Conservation (phyloP, 148 eudicot species). For the Rheum nobile region DNA sequence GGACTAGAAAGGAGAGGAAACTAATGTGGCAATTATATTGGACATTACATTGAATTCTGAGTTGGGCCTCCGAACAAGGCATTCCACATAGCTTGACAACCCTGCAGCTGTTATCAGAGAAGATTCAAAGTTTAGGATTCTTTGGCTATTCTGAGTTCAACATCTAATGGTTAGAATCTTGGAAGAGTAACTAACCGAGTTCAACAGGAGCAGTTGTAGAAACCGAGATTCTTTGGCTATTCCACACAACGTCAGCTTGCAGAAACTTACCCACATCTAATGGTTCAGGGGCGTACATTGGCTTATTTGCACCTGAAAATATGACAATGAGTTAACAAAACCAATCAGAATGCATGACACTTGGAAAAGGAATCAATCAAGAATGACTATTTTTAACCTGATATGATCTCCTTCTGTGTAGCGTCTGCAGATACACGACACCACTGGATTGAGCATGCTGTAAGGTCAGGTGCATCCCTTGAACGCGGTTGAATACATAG, state of each 20-base stretch:
- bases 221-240: slow-evolving; percentile 48
- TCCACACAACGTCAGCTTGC: slow-evolving; percentile 59
- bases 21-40: too few relatives aligned
- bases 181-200: slow-evolving; percentile 27
- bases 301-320: slow-evolving; percentile 64
- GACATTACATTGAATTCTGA: slow-evolving; percentile 49
- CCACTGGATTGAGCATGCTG: slow-evolving; percentile 81
- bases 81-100: slow-evolving; percentile 52
- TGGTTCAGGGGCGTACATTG: slow-evolving; percentile 82
- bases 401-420: slow-evolving; percentile 59
- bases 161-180: background rate
- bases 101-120: slow-evolving; percentile 49
- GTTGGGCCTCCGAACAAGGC: slow-evolving; percentile 51
- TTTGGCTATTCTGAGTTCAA: too few relatives aligned
- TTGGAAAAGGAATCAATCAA: background rate
- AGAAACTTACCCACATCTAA: slow-evolving; percentile 68
- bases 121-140: background rate
- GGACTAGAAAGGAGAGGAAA: background rate
- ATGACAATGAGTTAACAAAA: background rate
- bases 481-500: slow-evolving; percentile 53
- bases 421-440: slow-evolving; percentile 66
- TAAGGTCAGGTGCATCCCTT: slow-evolving; percentile 56
- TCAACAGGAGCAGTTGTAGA: slow-evolving; percentile 50
- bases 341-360: slow-evolving; percentile 1
- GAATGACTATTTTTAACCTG: slow-evolving; percentile 33